Percentiles rank a stretch among this genome's conserved stretches.
These are phyloP conservation scores for Arthrobotrys sphaeroides DNA, from an alignment of 2,329 filamentous ascomycete genomes.

Conservation along the genomic window DNA sequence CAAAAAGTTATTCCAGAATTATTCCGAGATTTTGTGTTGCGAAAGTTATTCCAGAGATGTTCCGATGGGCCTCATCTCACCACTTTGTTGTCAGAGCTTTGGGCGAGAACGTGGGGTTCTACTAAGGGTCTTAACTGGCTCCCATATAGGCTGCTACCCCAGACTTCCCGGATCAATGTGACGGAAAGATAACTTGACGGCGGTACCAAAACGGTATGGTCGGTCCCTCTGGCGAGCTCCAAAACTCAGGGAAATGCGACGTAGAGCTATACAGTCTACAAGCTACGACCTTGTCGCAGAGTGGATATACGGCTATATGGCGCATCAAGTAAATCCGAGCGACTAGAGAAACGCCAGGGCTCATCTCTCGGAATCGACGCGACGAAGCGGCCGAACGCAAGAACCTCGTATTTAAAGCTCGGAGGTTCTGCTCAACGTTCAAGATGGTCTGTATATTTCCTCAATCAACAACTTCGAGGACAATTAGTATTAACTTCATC, in stretches of 20 bases:
- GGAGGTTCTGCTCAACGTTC: conserved; percentile 53
- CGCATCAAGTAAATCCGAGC: conserved; percentile 53
- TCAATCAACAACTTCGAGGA: conserved; percentile 3
- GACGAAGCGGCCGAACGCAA: conserved; percentile 30
- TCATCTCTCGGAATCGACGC: conserved; percentile 48
- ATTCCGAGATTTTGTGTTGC: conserved; percentile 47
- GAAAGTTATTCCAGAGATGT: conserved; percentile 44
- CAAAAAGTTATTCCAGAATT: conserved; percentile 41
- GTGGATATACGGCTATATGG: conserved; percentile 53
- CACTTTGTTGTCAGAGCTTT: background rate
- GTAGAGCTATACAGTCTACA: conserved; percentile 46
- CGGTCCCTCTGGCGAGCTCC: conserved; percentile 44
- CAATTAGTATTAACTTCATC: conserved; percentile 22
- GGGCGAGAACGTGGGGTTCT: conserved; percentile 28
- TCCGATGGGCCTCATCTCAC: conserved; percentile 26
- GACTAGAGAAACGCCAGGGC: conserved; percentile 52
- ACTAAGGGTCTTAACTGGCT: background rate
- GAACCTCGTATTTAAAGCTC: conserved; percentile 51
- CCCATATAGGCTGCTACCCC: conserved; percentile 38
- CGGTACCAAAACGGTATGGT: conserved; percentile 46
- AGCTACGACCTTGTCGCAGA: conserved; percentile 40
- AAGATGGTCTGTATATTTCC: conserved; percentile 44
- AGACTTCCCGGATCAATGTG: conserved; percentile 47
- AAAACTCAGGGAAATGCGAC: conserved; percentile 42
- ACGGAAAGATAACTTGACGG: conserved; percentile 51